Percentiles rank a stretch among this genome's conserved stretches.
Evolutionary conservation across 805 yeast genomes (phyloP).

Genomic region (Wickerhamomyces rabaulensis): DNA sequence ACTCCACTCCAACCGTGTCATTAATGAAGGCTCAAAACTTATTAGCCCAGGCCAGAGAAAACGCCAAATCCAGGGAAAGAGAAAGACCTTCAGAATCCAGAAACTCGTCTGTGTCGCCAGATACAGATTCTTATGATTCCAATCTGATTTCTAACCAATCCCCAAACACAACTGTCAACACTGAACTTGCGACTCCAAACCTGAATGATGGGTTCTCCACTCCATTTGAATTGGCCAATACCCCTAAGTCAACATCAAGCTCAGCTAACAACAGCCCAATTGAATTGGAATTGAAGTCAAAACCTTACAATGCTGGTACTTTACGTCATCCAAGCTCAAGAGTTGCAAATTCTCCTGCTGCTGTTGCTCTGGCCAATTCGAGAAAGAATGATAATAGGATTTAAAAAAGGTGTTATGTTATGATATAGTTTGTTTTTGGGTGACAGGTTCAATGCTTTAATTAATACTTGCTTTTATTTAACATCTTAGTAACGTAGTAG

Average conservation of each 20-base stretch:
- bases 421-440: neutral
- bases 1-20: slow-evolving; percentile 93
- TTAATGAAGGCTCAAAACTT: slow-evolving; percentile 82
- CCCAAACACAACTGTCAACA: slow-evolving; percentile 32
- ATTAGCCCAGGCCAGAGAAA: slow-evolving; percentile 77
- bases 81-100: slow-evolving; percentile 22
- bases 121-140: slow-evolving; percentile 25
- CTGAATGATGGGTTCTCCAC: slow-evolving; percentile 51
- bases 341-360: slow-evolving; percentile 16
- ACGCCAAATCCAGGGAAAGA: slow-evolving; percentile 51
- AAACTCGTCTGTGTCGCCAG: slow-evolving; percentile 27
- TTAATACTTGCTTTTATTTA: neutral
- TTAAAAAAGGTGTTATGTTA: neutral
- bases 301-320: slow-evolving; percentile 17
- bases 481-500: no score
- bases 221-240: slow-evolving; percentile 61
- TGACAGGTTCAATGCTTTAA: neutral
- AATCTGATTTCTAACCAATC: slow-evolving; percentile 20
- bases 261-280: slow-evolving; percentile 13
- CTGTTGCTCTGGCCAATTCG: slow-evolving; percentile 2
- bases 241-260: slow-evolving; percentile 37
- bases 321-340: slow-evolving; percentile 19
- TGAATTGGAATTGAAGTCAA: slow-evolving; percentile 18
- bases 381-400: neutral
- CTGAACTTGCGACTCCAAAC: slow-evolving; percentile 28